phyloP scores from a whole-genome alignment of 345 rosid species.

The Salix udensis region DNA sequence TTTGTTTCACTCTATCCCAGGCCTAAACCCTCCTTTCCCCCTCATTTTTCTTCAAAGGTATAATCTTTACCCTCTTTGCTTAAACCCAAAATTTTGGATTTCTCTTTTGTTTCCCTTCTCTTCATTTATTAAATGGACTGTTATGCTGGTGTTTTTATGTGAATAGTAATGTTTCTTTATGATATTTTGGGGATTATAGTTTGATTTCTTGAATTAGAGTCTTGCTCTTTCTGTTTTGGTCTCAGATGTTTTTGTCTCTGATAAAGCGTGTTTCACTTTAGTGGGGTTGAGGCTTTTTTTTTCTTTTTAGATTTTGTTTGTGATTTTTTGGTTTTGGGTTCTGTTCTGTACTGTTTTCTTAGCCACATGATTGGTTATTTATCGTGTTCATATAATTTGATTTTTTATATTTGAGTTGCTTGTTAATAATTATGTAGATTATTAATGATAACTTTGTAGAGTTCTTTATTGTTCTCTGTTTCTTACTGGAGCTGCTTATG shows the following conservation, averaged over 20 bases:
- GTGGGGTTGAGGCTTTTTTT: not conserved
- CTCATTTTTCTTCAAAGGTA: conserved; percentile 9
- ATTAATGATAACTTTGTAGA: not conserved
- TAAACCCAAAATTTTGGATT: not conserved
- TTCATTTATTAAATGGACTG: not conserved
- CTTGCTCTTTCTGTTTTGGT: not conserved
- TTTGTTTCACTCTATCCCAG: not conserved
- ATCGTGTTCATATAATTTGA: not conserved
- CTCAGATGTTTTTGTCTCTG: not conserved
- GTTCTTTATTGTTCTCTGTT: not conserved
- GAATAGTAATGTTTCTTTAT: not conserved
- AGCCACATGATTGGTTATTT: not conserved
- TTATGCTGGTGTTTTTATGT: not conserved
- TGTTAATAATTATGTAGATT: not conserved
- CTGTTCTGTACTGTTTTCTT: not conserved
- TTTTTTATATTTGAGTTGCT: not conserved
- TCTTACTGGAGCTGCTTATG: not conserved
- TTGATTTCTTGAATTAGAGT: not conserved
- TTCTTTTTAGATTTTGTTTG: not conserved
- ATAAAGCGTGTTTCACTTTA: not conserved
- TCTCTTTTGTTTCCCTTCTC: not conserved
- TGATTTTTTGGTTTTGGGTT: not conserved
- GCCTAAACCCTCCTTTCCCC: not conserved
- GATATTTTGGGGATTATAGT: not conserved
- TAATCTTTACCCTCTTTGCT: not conserved